Percentiles rank a stretch among this genome's conserved stretches.
phyloP scores from a whole-genome alignment of 2,329 filamentous ascomycete genomes.

The Dryadomyces sulphureus region DNA sequence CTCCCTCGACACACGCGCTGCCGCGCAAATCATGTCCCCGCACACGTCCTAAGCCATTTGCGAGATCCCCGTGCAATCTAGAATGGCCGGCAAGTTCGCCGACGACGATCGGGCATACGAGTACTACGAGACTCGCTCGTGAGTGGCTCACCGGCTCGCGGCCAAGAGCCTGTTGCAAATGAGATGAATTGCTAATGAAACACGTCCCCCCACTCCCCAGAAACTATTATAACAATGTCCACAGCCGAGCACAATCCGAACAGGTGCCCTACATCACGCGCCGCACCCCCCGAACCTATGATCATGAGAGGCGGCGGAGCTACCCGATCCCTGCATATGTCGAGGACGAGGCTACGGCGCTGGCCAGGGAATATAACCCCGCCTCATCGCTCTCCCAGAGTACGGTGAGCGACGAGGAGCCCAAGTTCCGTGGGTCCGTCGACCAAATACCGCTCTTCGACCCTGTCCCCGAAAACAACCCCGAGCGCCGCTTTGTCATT shows the following conservation, averaged over 20 bases:
- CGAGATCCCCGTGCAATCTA: background rate
- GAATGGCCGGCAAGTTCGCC: background rate
- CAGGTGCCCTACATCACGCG: background rate
- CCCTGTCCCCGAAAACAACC: conserved; percentile 43
- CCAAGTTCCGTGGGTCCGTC: conserved; percentile 44
- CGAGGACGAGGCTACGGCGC: conserved; percentile 51
- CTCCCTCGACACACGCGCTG: background rate
- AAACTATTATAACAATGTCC: background rate
- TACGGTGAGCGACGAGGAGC: conserved; percentile 33
- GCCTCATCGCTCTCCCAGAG: conserved; percentile 20
- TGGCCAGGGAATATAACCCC: conserved; percentile 44
- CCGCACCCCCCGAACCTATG: background rate
- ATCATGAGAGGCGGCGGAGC: conserved; percentile 3
- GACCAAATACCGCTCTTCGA: conserved; percentile 56
- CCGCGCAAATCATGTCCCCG: background rate
- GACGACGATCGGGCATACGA: background rate
- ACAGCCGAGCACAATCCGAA: conserved; percentile 5
- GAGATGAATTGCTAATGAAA: background rate
- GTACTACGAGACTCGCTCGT: background rate
- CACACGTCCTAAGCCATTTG: background rate
- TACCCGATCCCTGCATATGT: conserved; percentile 50
- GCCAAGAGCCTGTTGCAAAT: background rate
- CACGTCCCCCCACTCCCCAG: background rate
- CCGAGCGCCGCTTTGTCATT: conserved; percentile 52
- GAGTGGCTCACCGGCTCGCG: background rate